Evolutionary conservation across 441 rosid species (phyloP), one percentile per base, ranked within the genome.

Genomic region (Croton setiger): DNA sequence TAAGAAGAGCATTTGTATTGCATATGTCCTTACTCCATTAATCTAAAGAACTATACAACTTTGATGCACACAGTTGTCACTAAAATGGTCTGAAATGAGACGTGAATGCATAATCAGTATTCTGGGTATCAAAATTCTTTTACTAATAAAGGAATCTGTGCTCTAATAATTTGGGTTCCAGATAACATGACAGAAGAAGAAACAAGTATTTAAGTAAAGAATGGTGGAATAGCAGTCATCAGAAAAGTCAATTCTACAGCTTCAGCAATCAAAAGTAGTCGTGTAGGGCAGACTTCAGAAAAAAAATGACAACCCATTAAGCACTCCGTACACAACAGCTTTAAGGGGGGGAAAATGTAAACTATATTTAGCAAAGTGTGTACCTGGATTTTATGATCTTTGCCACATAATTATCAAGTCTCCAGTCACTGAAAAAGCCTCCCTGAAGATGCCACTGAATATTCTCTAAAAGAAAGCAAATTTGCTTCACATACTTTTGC

Each of bases 391-490:
- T 90, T 60, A 90, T 87, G 70, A 79, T 83, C 81, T 87, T 89
- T 70, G 63, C 92, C 58, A 88, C 90, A 70, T 95, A 92, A 70
- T 81, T 82, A 68, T 86, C 87, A 72, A 95, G 88, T 82, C 88
- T 92, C 99, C 98, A 90, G 66, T 92, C 97, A 55, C 94, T 90
- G 64, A 94, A 94, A 82, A 92, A 92, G 51, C 92, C 97, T 61
- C 94, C 95, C 65, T 89, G 88, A 55, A 87, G 82, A 75, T 86
- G 90, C 74, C 92, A 90, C 63, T 85, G 98, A 48, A 90, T 83
- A 67, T 82, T 80, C 81, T 92, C 96, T 60, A 95, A 72, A 63
- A 89, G 81, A 66, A 68, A 74, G 85, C 97, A 87, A 68, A 95
- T 90, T 66, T 95, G 88, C 77, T 85, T 90, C 39, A 87, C 86